These are phyloP conservation scores for Solioccasus polychromus DNA, from an alignment of 768 basidiomycete species.

Conservation along the genomic window DNA sequence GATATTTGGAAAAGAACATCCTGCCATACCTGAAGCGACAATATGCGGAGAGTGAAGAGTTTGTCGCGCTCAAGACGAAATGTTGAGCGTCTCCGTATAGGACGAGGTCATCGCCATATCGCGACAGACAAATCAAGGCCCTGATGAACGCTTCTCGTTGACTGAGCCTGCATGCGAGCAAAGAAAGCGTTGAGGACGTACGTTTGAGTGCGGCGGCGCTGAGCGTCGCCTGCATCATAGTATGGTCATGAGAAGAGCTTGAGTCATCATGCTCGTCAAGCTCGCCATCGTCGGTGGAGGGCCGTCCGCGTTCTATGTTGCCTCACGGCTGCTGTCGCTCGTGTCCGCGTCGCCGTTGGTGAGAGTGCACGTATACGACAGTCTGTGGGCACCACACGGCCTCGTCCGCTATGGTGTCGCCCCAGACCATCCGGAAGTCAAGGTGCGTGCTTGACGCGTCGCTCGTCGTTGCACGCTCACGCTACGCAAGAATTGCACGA, in stretches of 20 bases:
- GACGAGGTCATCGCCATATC: slow-evolving; percentile 78
- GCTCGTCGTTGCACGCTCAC: slow-evolving; percentile 11
- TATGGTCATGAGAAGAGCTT: neutral
- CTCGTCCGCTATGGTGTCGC: slow-evolving; percentile 95
- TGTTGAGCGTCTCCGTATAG: slow-evolving; percentile 61
- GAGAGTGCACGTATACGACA: slow-evolving; percentile 86
- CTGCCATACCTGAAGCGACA: slow-evolving; percentile 70
- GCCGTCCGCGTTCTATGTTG: slow-evolving; percentile 95
- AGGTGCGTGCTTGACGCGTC: slow-evolving; percentile 41
- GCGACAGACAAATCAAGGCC: slow-evolving; percentile 72
- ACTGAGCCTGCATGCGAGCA: slow-evolving; percentile 22
- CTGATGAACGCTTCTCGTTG: slow-evolving; percentile 61
- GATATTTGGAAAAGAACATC: slow-evolving; percentile 70
- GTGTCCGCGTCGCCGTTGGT: slow-evolving; percentile 39
- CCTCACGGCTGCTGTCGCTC: slow-evolving; percentile 74
- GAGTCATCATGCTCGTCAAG: slow-evolving; percentile 44
- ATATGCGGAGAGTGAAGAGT: slow-evolving; percentile 79
- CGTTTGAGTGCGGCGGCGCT: slow-evolving; percentile 54
- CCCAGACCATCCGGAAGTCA: slow-evolving; percentile 98
- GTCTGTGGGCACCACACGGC: slow-evolving; percentile 92
- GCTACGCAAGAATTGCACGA: slow-evolving; percentile 79
- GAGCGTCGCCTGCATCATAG: slow-evolving; percentile 65
- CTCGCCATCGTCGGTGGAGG: slow-evolving; percentile 92
- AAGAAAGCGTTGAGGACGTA: slow-evolving; percentile 20
- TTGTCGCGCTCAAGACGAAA: slow-evolving; percentile 69